Conservation (phyloP, 2,329 filamentous ascomycete species). For the Microdochium bolleyi region DNA sequence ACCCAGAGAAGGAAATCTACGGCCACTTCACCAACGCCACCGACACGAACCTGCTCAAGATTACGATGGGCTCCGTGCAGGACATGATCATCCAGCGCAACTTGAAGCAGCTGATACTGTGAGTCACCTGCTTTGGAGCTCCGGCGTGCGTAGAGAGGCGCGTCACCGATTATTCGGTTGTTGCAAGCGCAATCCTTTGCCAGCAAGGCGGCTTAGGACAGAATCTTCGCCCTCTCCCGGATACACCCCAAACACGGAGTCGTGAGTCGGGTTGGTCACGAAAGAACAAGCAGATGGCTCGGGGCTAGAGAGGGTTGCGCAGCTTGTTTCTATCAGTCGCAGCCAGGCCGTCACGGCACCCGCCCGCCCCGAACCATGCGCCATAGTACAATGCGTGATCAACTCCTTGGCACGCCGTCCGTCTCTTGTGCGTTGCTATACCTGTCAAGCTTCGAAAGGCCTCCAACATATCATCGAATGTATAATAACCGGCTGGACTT, state of each 20-base stretch:
- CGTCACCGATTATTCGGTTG: neutral
- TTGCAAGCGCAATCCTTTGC: constrained; percentile 5
- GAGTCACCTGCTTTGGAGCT: constrained; percentile 24
- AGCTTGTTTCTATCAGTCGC: neutral
- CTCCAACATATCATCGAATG: neutral
- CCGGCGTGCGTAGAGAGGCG: neutral
- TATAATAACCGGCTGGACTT: neutral
- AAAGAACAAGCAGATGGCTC: neutral
- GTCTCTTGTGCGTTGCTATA: neutral
- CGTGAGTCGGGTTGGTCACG: neutral
- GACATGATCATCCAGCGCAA: constrained; percentile 85
- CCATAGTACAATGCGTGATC: neutral
- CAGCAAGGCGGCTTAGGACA: neutral
- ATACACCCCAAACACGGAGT: neutral
- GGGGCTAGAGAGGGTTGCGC: neutral
- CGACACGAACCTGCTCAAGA: constrained; percentile 70
- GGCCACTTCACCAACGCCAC: constrained; percentile 56
- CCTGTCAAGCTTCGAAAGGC: neutral
- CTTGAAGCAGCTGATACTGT: constrained; percentile 70
- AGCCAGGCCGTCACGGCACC: neutral
- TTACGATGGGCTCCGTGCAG: constrained; percentile 79
- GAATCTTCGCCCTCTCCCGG: neutral
- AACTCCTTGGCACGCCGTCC: neutral
- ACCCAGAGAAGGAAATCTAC: constrained; percentile 55
- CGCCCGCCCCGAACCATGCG: neutral